These are phyloP conservation scores for Nepenthes gracilis DNA, from an alignment of 148 eudicot genomes.

Conservation along the genomic window DNA sequence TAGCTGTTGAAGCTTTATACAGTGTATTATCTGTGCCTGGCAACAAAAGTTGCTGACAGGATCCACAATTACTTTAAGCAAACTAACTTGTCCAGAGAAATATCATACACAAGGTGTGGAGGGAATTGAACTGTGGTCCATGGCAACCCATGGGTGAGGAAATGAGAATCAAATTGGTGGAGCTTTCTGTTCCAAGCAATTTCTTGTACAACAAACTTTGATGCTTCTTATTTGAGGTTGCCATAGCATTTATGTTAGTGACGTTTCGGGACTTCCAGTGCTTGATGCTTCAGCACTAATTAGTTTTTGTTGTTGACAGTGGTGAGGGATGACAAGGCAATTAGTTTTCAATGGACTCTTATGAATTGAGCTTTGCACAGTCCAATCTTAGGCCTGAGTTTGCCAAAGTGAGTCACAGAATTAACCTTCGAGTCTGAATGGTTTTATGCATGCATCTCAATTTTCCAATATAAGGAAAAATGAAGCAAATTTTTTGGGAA, in stretches of 20 bases:
- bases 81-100: conserved; percentile 51
- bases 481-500: conserved; percentile 57
- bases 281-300: neutral
- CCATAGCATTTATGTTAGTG: neutral
- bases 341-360: conserved; percentile 35
- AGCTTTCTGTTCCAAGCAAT: conserved; percentile 35
- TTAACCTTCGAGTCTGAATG: conserved; percentile 42
- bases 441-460: conserved; percentile 37
- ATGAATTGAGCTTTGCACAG: conserved; percentile 43
- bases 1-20: conserved; percentile 22
- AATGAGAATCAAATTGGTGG: conserved; percentile 40
- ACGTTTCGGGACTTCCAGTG: neutral
- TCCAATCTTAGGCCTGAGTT: conserved; percentile 44
- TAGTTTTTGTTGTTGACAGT: conserved; percentile 18
- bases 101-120: conserved; percentile 44
- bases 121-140: conserved; percentile 47
- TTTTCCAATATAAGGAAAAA: conserved; percentile 37
- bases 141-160: conserved; percentile 43
- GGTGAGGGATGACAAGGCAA: conserved; percentile 40
- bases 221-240: neutral
- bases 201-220: conserved; percentile 36
- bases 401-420: conserved; percentile 30
- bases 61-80: conserved; percentile 85
- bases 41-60: conserved; percentile 75
- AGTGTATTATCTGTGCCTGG: conserved; percentile 72